phyloP scores from a whole-genome alignment of 306 rosid genomes.

The Prosopis cineraria region DNA sequence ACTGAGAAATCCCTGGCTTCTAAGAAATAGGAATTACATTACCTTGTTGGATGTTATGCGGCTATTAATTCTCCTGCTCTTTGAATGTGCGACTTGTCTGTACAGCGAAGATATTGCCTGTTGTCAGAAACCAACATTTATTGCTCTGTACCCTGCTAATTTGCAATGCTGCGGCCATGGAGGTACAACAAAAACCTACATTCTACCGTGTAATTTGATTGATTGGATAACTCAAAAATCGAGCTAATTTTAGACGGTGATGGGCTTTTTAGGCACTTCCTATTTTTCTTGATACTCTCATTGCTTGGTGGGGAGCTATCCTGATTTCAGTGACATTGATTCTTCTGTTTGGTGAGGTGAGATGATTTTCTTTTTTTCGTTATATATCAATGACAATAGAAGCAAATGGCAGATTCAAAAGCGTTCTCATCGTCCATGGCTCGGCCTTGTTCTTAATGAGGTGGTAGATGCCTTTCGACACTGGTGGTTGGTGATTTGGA shows the following conservation, averaged over 20 bases:
- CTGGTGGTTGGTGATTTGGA: not conserved
- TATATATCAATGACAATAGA: slow-evolving; percentile 8
- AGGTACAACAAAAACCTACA: slow-evolving; percentile 51
- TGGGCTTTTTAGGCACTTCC: slow-evolving; percentile 74
- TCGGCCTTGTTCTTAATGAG: not conserved
- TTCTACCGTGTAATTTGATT: not conserved
- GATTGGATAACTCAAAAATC: not conserved
- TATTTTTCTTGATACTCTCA: slow-evolving; percentile 78
- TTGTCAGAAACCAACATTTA: slow-evolving; percentile 82
- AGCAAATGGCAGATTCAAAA: not conserved
- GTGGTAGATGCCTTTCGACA: not conserved
- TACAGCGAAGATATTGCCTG: slow-evolving; percentile 89
- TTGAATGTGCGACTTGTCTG: slow-evolving; percentile 11
- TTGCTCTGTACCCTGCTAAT: slow-evolving; percentile 82
- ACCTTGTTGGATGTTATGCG: not conserved
- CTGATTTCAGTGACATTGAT: slow-evolving; percentile 86
- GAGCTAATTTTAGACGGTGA: slow-evolving; percentile 27
- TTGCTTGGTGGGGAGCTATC: slow-evolving; percentile 78
- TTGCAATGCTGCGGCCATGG: slow-evolving; percentile 97
- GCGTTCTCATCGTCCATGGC: not conserved
- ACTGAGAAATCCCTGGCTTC: not conserved
- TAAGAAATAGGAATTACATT: slow-evolving; percentile 10
- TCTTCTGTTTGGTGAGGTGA: slow-evolving; percentile 97
- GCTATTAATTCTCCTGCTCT: not conserved
- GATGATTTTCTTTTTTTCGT: slow-evolving; percentile 15